Evolutionary conservation across 78 protist genomes (phyloP).

Genomic region (Dictyostelium capitatum): DNA sequence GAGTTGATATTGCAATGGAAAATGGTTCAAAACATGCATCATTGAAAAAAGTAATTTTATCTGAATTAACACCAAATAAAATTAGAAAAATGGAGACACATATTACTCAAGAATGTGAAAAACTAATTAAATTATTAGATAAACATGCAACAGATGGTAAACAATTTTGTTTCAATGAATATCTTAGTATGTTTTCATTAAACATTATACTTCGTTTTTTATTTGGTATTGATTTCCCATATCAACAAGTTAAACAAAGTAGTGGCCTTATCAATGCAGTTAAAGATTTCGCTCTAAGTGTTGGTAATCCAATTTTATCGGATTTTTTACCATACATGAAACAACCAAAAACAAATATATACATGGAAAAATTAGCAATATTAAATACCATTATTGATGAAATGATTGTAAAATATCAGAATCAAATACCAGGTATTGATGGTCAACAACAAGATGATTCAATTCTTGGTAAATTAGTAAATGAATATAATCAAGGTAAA

Average conservation of each 20-base stretch:
- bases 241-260: not conserved
- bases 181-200: not conserved
- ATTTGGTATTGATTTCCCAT: not conserved
- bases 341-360: too few relatives aligned
- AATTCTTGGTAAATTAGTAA: too few relatives aligned
- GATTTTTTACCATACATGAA: not conserved
- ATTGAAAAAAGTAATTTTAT: not conserved
- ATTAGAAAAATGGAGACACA: not conserved
- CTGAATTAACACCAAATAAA: not conserved
- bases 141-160: not conserved
- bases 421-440: too few relatives aligned
- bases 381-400: too few relatives aligned
- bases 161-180: not conserved
- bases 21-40: constrained; percentile 23
- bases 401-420: too few relatives aligned
- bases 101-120: not conserved
- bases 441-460: too few relatives aligned
- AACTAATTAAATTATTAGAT: not conserved
- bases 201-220: not conserved
- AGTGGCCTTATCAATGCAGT: not conserved
- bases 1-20: not conserved
- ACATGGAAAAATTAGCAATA: too few relatives aligned
- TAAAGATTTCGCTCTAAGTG: not conserved
- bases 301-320: not conserved
- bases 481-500: too few relatives aligned